These are phyloP conservation scores for Saccharomycopsis selenospora DNA, from an alignment of 805 yeast species.

Conservation along the genomic window DNA sequence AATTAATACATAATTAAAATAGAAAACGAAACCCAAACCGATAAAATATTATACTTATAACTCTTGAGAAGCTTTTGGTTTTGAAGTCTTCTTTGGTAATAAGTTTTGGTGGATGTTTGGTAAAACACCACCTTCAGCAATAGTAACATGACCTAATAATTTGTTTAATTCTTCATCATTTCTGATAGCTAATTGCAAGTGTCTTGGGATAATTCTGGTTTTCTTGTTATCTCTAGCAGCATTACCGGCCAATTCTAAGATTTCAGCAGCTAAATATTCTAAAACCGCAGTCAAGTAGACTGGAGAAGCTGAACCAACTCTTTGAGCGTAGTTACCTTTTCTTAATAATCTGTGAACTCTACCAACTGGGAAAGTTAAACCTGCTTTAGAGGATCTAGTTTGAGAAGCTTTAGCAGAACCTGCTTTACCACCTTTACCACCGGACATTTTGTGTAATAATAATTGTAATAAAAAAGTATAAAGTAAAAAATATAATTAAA, in stretches of 20 bases:
- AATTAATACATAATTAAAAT: too few species aligned
- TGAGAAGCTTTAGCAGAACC: conserved; percentile 93
- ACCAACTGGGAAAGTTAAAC: conserved; percentile 98
- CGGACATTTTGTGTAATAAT: conserved; percentile 48
- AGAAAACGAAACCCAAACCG: conserved; percentile 2
- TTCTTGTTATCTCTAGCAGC: conserved; percentile 99
- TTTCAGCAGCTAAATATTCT: conserved; percentile 97
- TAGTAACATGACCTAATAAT: conserved; percentile 86
- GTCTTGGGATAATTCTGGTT: conserved; percentile 98
- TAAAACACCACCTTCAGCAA: conserved; percentile 98
- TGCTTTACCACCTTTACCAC: conserved; percentile 79
- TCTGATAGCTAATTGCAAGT: conserved; percentile 96
- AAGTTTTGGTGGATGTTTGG: conserved; percentile 95
- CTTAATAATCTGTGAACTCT: conserved; percentile 96
- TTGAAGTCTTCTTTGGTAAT: conserved; percentile 70
- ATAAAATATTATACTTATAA: conserved; percentile 35
- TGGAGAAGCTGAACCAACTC: conserved; percentile 99
- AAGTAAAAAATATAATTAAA: too few species aligned
- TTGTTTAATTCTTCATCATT: conserved; percentile 98
- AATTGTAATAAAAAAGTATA: neutral
- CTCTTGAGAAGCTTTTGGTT: conserved; percentile 61
- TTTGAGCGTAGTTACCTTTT: conserved; percentile 97
- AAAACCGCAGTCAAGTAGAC: conserved; percentile 94
- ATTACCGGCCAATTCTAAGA: conserved; percentile 96
- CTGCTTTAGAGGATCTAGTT: conserved; percentile 98